Base-by-base conservation (phyloP, 2,329 filamentous ascomycete genomes). In the Venturia aucupariae region DNA sequence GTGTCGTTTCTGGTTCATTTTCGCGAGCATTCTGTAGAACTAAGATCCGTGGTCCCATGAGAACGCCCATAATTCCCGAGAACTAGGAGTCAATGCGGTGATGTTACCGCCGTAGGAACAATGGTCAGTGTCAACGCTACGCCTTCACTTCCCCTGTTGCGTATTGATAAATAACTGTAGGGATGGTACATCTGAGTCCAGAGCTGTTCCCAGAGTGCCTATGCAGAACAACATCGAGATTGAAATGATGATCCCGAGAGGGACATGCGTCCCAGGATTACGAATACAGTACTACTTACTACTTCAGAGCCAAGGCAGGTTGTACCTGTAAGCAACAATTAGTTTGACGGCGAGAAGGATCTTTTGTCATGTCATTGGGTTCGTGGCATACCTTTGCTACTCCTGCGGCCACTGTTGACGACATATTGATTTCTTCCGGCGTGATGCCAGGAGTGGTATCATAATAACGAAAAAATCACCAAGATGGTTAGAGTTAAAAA, bases 51-150 rank as follows among this genome's bases (percentile, higher is more conserved):
- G 78, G 64, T 82, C 80, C 4, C 77, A 70, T 15, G 80, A 77
- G 72, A 80, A 82, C 0, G 78, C 77, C 80, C 80, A 82, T 0
- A 78, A 77, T 1, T 82, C 69, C 3, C 80, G 76, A 0, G 79
- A 79, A 0, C 78, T 78, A 0, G 79, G 81, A 0, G 80, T 79
- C 2, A 81, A 72, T 42, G 74, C 73, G 39, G 75, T 76, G 61
- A 79, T 75, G 42, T 75, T 75, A 0, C 75, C 74, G 46, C 78
- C 71, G 61, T 76, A 73, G 19, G 68, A 0, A 77, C 70, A 0
- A 72, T 70, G 7, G 77, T 70, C 69, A 81, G 73, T 15, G 74
- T 72, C 2, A 75, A 80, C 0, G 79, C 74, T 2, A 75, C 77
- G 41, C 66, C 69, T 2, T 73, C 78, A 80, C 0, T 72, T 71